phyloP scores from a whole-genome alignment of 768 basidiomycete genomes.

The Leccinum uliginosum region DNA sequence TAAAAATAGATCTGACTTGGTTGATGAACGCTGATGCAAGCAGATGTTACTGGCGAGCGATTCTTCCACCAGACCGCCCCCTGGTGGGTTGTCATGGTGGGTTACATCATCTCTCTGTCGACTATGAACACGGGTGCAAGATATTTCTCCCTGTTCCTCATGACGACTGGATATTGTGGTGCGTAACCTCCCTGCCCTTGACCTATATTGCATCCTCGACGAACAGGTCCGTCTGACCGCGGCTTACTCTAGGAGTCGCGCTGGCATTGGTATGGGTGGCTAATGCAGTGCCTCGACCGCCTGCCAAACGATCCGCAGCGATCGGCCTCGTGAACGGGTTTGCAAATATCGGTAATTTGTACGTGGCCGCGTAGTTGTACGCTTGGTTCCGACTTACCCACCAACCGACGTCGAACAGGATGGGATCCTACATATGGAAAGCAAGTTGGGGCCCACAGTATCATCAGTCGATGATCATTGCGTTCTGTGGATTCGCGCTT shows the following conservation, averaged over 20 bases:
- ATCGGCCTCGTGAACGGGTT: constrained; percentile 61
- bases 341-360: constrained; percentile 58
- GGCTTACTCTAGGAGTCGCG: constrained; percentile 31
- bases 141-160: constrained; percentile 60
- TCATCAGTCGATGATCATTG: constrained; percentile 59
- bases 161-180: constrained; percentile 54
- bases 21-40: neutral
- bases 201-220: neutral
- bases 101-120: constrained; percentile 56
- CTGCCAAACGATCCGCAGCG: constrained; percentile 48
- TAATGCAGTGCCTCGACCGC: constrained; percentile 57
- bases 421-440: constrained; percentile 62
- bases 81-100: constrained; percentile 61
- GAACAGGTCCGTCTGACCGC: neutral
- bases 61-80: constrained; percentile 56
- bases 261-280: constrained; percentile 59
- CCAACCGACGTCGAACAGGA: constrained; percentile 31
- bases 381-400: neutral
- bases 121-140: constrained; percentile 50
- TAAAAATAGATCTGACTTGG: too few species aligned
- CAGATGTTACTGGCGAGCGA: constrained; percentile 58
- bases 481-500: constrained; percentile 32
- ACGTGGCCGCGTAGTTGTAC: constrained; percentile 17
- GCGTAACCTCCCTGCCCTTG: neutral
- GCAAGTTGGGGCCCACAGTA: constrained; percentile 56